Evolutionary conservation across 2,329 filamentous ascomycete genomes (phyloP).

Genomic region (Hypocrella siamensis): DNA sequence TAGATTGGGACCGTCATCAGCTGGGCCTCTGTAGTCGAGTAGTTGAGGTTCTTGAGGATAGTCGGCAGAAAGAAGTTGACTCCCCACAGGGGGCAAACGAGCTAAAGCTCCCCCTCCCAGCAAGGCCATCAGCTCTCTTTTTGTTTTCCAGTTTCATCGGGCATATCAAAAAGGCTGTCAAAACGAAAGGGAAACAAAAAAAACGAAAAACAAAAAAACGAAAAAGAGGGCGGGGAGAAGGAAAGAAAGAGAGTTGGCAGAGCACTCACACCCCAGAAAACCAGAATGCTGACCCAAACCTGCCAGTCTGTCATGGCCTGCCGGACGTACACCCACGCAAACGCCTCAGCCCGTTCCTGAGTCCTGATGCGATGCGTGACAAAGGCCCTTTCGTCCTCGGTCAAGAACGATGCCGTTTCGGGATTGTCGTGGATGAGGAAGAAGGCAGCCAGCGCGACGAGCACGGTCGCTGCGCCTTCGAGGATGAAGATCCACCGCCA

Average conservation of each 20-base stretch:
- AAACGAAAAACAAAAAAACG: constrained; percentile 1
- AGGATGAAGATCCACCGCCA: constrained; percentile 56
- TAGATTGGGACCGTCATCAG: constrained; percentile 47
- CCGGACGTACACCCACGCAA: constrained; percentile 61
- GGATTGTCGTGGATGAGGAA: constrained; percentile 71
- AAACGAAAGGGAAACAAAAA: background rate
- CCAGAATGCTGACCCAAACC: constrained; percentile 44
- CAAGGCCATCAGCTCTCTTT: too few species aligned
- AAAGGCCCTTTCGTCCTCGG: too few species aligned
- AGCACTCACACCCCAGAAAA: constrained; percentile 49
- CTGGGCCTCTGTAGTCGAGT: constrained; percentile 38
- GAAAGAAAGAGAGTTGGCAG: too few species aligned
- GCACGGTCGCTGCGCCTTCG: constrained; percentile 52
- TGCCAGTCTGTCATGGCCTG: constrained; percentile 67
- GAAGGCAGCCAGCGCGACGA: constrained; percentile 51
- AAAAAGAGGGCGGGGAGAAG: too few species aligned
- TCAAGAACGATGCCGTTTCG: constrained; percentile 32
- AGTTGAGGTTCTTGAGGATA: constrained; percentile 45
- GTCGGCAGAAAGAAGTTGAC: constrained; percentile 46
- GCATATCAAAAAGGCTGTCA: background rate
- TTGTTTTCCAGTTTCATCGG: too few species aligned
- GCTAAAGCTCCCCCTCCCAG: too few species aligned
- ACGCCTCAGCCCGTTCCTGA: constrained; percentile 61
- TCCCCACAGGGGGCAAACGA: constrained; percentile 38
- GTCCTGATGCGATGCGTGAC: too few species aligned